These are phyloP conservation scores for Phyllostachys edulis DNA, from an alignment of 176 grass and related monocot species.

Conservation along the genomic window DNA sequence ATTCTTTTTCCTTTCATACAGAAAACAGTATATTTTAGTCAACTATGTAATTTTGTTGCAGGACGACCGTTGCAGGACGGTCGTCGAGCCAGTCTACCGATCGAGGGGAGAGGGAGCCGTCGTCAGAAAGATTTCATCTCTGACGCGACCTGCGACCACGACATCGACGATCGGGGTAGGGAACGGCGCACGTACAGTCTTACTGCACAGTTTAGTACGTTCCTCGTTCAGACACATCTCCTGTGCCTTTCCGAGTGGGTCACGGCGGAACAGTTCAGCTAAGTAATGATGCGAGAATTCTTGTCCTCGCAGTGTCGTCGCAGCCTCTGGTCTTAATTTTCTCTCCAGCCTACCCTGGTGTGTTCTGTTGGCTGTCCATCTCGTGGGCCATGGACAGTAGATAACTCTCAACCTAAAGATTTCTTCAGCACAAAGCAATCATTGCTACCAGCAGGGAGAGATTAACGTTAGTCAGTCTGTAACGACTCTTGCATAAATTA, in stretches of 20 bases:
- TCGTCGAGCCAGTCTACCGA: neutral
- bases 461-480: neutral
- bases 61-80: neutral
- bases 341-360: too few relatives aligned
- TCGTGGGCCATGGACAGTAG: neutral
- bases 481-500: neutral
- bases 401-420: neutral
- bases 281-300: neutral
- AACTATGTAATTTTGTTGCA: neutral
- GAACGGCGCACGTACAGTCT: neutral
- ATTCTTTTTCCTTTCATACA: neutral
- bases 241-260: neutral
- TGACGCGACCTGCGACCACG: neutral
- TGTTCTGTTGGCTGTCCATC: neutral
- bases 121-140: neutral
- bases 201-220: slow-evolving; percentile 6
- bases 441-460: neutral
- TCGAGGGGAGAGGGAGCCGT: neutral
- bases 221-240: neutral
- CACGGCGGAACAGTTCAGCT: neutral
- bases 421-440: neutral
- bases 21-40: too few relatives aligned
- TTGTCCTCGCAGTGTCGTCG: neutral
- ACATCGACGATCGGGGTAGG: neutral
- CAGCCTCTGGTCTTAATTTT: neutral